Percentiles rank a stretch among this genome's conserved stretches.
Conservation (phyloP, 148 eudicot species). For the Camellia granthamiana region DNA sequence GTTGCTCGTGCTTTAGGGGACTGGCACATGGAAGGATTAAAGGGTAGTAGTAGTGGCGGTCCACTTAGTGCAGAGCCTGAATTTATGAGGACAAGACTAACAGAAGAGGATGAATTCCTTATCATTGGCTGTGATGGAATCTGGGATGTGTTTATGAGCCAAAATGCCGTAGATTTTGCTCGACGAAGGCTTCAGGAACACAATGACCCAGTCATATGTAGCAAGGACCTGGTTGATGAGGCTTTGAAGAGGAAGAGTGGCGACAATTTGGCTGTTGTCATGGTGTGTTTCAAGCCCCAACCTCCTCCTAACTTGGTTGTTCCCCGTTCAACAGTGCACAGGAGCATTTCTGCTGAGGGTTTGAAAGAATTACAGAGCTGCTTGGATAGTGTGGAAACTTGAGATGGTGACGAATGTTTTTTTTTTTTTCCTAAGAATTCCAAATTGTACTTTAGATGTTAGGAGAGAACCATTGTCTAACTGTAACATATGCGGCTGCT, state of each 20-base stretch:
- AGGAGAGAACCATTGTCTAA: slow-evolving; percentile 36
- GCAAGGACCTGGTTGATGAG: slow-evolving; percentile 73
- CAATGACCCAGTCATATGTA: slow-evolving; percentile 68
- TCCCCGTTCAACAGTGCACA: slow-evolving; percentile 63
- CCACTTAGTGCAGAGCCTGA: slow-evolving; percentile 84
- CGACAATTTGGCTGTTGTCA: slow-evolving; percentile 69
- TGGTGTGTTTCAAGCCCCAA: slow-evolving; percentile 65
- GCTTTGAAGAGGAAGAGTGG: slow-evolving; percentile 81
- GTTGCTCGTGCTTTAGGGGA: slow-evolving; percentile 93
- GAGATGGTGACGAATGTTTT: slow-evolving; percentile 31
- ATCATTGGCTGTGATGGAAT: slow-evolving; percentile 86
- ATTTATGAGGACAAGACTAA: slow-evolving; percentile 54
- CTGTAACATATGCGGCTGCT: slow-evolving; percentile 52
- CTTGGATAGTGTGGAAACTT: slow-evolving; percentile 55
- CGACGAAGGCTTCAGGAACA: slow-evolving; percentile 77
- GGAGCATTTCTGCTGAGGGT: slow-evolving; percentile 84
- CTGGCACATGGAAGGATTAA: slow-evolving; percentile 80
- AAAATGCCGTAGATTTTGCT: slow-evolving; percentile 86
- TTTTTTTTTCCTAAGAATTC: not conserved
- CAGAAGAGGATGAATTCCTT: slow-evolving; percentile 78
- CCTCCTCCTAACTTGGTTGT: slow-evolving; percentile 65
- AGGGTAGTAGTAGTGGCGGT: slow-evolving; percentile 45
- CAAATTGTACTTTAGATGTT: slow-evolving; percentile 15
- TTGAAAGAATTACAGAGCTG: slow-evolving; percentile 77
- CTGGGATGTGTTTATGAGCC: slow-evolving; percentile 90